Evolutionary conservation across 2,329 filamentous ascomycete genomes (phyloP).

Genomic region (Sphaerulina vaccinii): DNA sequence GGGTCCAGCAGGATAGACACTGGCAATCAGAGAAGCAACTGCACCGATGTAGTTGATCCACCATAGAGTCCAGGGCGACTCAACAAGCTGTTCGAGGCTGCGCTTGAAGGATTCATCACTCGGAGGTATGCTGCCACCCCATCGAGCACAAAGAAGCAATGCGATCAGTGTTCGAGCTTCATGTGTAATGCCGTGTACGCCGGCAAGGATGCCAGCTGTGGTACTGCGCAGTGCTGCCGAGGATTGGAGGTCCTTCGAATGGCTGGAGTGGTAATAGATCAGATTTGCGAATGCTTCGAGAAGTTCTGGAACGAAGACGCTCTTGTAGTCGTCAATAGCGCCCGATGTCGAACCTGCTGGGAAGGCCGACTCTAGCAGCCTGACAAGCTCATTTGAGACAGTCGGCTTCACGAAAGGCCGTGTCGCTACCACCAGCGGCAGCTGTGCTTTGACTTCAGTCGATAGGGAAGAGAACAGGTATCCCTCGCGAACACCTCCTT

Average conservation of each 20-base stretch:
- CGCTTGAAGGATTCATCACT: conserved; percentile 56
- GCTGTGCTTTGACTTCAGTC: conserved; percentile 56
- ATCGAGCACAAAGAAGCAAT: conserved; percentile 70
- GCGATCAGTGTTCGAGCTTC: conserved; percentile 68
- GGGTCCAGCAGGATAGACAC: conserved; percentile 61
- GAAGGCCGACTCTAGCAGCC: conserved; percentile 50
- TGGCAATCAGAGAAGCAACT: conserved; percentile 57
- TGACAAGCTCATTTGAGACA: conserved; percentile 48
- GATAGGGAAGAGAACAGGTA: conserved; percentile 72
- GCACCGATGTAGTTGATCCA: conserved; percentile 65
- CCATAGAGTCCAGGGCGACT: conserved; percentile 55
- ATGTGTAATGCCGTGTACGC: conserved; percentile 72
- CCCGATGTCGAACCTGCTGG: conserved; percentile 37
- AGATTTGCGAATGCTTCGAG: conserved; percentile 60
- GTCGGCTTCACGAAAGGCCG: conserved; percentile 48
- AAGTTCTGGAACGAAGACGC: conserved; percentile 45
- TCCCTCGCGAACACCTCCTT: conserved; percentile 84
- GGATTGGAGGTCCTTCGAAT: conserved; percentile 52
- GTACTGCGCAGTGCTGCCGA: conserved; percentile 71
- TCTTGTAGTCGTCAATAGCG: conserved; percentile 39
- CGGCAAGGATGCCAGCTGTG: conserved; percentile 65
- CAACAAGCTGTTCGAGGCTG: conserved; percentile 55
- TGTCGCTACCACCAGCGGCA: conserved; percentile 67
- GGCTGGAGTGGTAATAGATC: conserved; percentile 50
- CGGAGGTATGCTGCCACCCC: conserved; percentile 65